Evolutionary conservation across 2,329 filamentous ascomycete genomes (phyloP).

Genomic region (Thyridium curvatum): DNA sequence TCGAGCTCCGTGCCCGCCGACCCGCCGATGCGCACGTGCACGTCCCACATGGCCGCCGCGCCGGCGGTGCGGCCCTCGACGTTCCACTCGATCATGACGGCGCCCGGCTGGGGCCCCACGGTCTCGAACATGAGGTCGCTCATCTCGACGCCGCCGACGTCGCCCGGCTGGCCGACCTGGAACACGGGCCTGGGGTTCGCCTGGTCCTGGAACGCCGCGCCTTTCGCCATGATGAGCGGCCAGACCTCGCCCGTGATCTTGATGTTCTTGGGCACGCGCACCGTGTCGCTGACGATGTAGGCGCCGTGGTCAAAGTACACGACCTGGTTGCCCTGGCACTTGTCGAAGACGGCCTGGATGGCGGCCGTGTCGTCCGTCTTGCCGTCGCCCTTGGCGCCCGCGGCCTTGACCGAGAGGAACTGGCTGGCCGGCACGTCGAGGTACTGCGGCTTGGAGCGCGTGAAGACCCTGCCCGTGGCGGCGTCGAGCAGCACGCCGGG

Average conservation of each 20-base stretch:
- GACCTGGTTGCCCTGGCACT: conserved; percentile 54
- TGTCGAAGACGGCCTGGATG: conserved; percentile 73
- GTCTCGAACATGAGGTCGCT: conserved; percentile 83
- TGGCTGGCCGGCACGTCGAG: conserved; percentile 55
- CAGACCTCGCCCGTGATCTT: conserved; percentile 89
- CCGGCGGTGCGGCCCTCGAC: conserved; percentile 62
- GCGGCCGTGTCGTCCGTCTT: conserved; percentile 78
- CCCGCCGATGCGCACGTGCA: conserved; percentile 91
- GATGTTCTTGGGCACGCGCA: conserved; percentile 70
- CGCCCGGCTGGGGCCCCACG: conserved; percentile 74
- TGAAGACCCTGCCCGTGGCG: conserved; percentile 62
- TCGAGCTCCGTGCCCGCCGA: conserved; percentile 78
- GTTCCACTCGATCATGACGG: conserved; percentile 91
- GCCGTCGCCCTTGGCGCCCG: conserved; percentile 84
- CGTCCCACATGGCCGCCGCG: conserved; percentile 81
- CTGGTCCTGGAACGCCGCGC: conserved; percentile 66
- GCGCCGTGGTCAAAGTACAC: conserved; percentile 72
- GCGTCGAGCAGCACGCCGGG: conserved; percentile 58
- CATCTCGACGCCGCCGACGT: conserved; percentile 78
- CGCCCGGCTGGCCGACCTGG: conserved; percentile 72
- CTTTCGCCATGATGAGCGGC: conserved; percentile 82
- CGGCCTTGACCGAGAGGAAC: conserved; percentile 78
- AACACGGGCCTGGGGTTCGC: conserved; percentile 77
- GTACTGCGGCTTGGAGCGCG: conserved; percentile 87
- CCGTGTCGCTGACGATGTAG: conserved; percentile 63